Base-by-base conservation (phyloP, 345 rosid genomes). In the Brassica nigra region DNA sequence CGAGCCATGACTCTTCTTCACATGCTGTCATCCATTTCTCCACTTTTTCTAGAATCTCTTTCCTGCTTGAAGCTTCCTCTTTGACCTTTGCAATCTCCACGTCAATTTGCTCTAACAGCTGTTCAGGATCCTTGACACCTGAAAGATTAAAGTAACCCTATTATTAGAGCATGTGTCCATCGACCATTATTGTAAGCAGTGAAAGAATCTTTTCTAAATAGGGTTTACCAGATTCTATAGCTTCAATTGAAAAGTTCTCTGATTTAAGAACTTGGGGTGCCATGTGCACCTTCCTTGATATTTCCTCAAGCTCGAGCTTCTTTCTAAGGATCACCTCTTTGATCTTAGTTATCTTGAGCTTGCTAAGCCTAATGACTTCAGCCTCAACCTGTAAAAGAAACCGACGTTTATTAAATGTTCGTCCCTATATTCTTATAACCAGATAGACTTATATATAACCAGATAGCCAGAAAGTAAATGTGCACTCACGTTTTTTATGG, bases 1-100 rank as follows among this genome's bases (percentile, higher is more conserved):
- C 93, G 5, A 92, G 88, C 97, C 97, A 92, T 18, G 83, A 79
- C 78, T 92, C 97, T 82, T 89, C 95, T 83, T 86, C 91, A 68
- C 92, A 85, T 23, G 92, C 93, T 49, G 82, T 70, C 74, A 85
- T 76, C 95, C 97, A 90, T 70, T 90, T 92, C 83, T 88, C 95
- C 67, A 89, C 86, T 68, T 84, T 92, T 71, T 90, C 93, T 0
- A 92, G 85, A 81, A 90, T 88, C 52, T 92, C 93, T 70, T 86
- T 90, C 79, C 95, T 83, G 80, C 90, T 85, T 71, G 67, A 80
- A 77, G 91, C 87, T 84, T 89, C 93, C 44, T 75, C 92, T 84
- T 83, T 90, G 33, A 84, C 89, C 67, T 87, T 82, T n/a, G 86
- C 89, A 86, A 90, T 85, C 80, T 82, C 86, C 6, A 84, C 80